Evolutionary conservation across 1,284 basidiomycete genomes (phyloP).

Genomic region (Heterobasidion occidentale): DNA sequence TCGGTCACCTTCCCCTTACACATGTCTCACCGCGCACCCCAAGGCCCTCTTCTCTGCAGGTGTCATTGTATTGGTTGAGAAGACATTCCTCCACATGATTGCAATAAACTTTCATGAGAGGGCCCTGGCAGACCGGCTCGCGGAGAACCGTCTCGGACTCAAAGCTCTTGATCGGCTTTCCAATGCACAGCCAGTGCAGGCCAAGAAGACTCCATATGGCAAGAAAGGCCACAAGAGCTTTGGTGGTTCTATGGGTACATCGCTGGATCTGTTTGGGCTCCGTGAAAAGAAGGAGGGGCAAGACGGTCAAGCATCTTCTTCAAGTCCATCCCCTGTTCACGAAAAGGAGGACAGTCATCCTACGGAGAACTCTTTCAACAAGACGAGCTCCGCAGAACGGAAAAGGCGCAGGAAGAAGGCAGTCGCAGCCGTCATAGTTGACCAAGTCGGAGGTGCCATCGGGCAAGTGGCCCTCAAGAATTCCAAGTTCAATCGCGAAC

Average conservation of each 20-base stretch:
- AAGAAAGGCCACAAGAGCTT: slow-evolving; percentile 26
- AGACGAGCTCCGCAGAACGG: slow-evolving; percentile 18
- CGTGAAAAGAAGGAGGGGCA: neutral
- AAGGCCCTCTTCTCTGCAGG: slow-evolving; percentile 56
- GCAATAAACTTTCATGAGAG: slow-evolving; percentile 75
- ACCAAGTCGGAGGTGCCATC: slow-evolving; percentile 62
- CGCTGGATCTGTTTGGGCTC: slow-evolving; percentile 21
- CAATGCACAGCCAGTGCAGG: slow-evolving; percentile 41
- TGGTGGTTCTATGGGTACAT: slow-evolving; percentile 19
- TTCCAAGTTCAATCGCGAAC: slow-evolving; percentile 50
- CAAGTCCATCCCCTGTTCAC: neutral
- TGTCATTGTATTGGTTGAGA: slow-evolving; percentile 60
- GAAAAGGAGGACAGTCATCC: slow-evolving; percentile 10
- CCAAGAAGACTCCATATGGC: slow-evolving; percentile 22
- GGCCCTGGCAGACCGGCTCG: slow-evolving; percentile 63
- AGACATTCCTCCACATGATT: slow-evolving; percentile 63
- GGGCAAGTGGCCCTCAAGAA: slow-evolving; percentile 67
- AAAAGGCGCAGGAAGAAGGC: slow-evolving; percentile 40
- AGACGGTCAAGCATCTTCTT: neutral
- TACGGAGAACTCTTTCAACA: slow-evolving; percentile 8
- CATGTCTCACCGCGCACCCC: slow-evolving; percentile 15
- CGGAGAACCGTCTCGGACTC: slow-evolving; percentile 61
- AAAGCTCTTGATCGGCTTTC: slow-evolving; percentile 64
- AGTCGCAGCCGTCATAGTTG: slow-evolving; percentile 59
- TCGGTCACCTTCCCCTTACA: neutral